Evolutionary conservation across 441 rosid genomes (phyloP).

Genomic region (Adansonia rubrostipa): DNA sequence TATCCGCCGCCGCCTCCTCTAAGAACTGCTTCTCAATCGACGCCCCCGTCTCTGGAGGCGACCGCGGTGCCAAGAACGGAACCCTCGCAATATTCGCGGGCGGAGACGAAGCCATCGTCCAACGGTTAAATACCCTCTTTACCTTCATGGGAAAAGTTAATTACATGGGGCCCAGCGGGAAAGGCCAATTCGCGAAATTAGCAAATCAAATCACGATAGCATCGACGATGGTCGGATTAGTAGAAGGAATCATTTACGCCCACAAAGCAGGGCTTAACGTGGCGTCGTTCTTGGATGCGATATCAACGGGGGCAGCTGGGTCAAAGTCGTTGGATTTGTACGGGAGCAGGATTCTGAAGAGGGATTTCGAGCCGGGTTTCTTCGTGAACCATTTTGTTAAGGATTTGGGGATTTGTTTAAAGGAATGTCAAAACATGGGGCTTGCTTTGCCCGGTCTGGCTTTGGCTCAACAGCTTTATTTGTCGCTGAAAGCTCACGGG

Average conservation of each 20-base stretch:
- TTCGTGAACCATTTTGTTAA: slow-evolving; percentile 83
- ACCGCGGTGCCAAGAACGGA: slow-evolving; percentile 71
- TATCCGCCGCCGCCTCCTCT: slow-evolving; percentile 56
- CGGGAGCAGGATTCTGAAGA: slow-evolving; percentile 67
- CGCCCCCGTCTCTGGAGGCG: slow-evolving; percentile 90
- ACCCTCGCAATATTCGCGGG: slow-evolving; percentile 79
- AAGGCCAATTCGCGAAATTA: slow-evolving; percentile 82
- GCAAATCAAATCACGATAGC: slow-evolving; percentile 84
- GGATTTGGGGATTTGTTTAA: slow-evolving; percentile 88
- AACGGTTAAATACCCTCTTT: slow-evolving; percentile 60
- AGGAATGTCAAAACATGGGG: slow-evolving; percentile 82
- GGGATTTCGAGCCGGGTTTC: slow-evolving; percentile 84
- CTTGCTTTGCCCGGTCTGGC: slow-evolving; percentile 83
- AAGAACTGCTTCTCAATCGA: slow-evolving; percentile 63
- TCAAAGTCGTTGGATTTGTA: slow-evolving; percentile 69
- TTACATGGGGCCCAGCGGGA: slow-evolving; percentile 82
- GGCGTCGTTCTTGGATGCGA: slow-evolving; percentile 62
- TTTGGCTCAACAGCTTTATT: slow-evolving; percentile 83
- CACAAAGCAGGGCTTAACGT: slow-evolving; percentile 80
- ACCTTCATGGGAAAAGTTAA: slow-evolving; percentile 73
- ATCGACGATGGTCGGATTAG: slow-evolving; percentile 83
- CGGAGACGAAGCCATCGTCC: slow-evolving; percentile 61
- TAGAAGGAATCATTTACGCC: slow-evolving; percentile 84
- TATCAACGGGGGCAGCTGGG: slow-evolving; percentile 71
- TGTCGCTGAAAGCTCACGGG: slow-evolving; percentile 89